Percentiles rank a stretch among this genome's conserved stretches.
phyloP scores from a whole-genome alignment of 495 filamentous ascomycete genomes.

The Chaetomium cochliodes region DNA sequence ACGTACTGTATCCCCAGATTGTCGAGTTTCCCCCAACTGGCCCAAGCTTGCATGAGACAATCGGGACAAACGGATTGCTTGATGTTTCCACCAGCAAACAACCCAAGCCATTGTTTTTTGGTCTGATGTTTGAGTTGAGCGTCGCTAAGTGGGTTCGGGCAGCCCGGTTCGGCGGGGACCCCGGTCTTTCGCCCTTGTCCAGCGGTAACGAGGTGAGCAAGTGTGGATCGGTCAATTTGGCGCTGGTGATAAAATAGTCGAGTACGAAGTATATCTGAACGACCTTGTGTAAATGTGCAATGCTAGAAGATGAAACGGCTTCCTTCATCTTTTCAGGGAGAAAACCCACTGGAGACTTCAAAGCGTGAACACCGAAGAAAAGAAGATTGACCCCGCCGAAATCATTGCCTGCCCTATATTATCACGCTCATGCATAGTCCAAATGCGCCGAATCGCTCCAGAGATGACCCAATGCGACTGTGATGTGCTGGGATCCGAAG shows the following conservation, averaged over 20 bases:
- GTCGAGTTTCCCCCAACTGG: neutral
- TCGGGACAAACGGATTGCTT: slow-evolving; percentile 5
- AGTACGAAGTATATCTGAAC: too few relatives aligned
- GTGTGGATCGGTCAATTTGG: neutral
- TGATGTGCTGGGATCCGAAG: neutral
- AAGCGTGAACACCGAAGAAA: too few relatives aligned
- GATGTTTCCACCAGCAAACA: neutral
- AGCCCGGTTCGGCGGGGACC: slow-evolving; percentile 6
- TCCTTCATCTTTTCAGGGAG: too few relatives aligned
- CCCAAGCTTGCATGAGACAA: neutral
- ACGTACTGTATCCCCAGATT: neutral
- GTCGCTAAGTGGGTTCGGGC: neutral
- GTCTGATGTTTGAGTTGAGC: too few relatives aligned
- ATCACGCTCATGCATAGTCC: too few relatives aligned
- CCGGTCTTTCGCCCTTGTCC: neutral
- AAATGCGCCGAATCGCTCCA: too few relatives aligned
- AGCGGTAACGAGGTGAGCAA: neutral
- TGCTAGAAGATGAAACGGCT: too few relatives aligned
- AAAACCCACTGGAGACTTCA: too few relatives aligned
- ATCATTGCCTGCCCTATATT: too few relatives aligned
- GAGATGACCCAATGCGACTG: neutral
- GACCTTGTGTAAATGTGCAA: too few relatives aligned
- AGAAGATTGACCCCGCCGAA: too few relatives aligned
- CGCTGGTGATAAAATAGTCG: too few relatives aligned
- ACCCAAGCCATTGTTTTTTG: neutral